Evolutionary conservation across 495 filamentous ascomycete genomes (phyloP).

Genomic region (Recurvomyces mirabilis): DNA sequence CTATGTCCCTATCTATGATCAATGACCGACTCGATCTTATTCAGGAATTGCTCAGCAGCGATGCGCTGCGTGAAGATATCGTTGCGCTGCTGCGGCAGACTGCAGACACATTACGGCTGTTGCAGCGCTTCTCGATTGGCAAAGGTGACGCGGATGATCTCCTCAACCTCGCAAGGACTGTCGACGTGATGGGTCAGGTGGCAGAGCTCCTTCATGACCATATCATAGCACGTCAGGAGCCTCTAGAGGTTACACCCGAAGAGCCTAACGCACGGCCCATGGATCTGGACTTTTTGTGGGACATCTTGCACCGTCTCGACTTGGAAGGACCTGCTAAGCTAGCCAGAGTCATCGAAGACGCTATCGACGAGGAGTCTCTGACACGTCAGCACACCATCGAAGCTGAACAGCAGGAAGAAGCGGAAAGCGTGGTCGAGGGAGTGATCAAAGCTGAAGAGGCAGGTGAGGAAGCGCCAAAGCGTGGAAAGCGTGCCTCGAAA

Average conservation of each 20-base stretch:
- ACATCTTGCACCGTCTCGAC: constrained; percentile 50
- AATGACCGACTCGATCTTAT: constrained; percentile 75
- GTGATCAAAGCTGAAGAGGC: constrained; percentile 49
- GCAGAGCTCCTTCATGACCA: constrained; percentile 36
- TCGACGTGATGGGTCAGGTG: constrained; percentile 65
- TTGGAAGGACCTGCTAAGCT: constrained; percentile 58
- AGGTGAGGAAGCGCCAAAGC: constrained; percentile 5
- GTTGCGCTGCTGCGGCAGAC: constrained; percentile 57
- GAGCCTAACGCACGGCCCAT: constrained; percentile 15
- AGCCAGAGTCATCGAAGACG: constrained; percentile 54
- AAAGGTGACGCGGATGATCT: constrained; percentile 92
- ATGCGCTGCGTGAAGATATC: constrained; percentile 55
- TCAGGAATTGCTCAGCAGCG: constrained; percentile 51
- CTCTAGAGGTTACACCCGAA: neutral
- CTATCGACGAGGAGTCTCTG: constrained; percentile 91
- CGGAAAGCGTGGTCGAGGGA: constrained; percentile 38
- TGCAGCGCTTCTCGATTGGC: constrained; percentile 86
- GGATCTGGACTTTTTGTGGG: constrained; percentile 29
- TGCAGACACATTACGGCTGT: constrained; percentile 76
- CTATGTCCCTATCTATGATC: constrained; percentile 69
- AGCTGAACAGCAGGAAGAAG: constrained; percentile 33
- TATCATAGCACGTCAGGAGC: constrained; percentile 4
- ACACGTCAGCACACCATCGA: constrained; percentile 65
- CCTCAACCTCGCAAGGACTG: constrained; percentile 66
- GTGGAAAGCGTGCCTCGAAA: constrained; percentile 2